Conservation (phyloP, 768 basidiomycete genomes). For the Cyathus striatus region DNA sequence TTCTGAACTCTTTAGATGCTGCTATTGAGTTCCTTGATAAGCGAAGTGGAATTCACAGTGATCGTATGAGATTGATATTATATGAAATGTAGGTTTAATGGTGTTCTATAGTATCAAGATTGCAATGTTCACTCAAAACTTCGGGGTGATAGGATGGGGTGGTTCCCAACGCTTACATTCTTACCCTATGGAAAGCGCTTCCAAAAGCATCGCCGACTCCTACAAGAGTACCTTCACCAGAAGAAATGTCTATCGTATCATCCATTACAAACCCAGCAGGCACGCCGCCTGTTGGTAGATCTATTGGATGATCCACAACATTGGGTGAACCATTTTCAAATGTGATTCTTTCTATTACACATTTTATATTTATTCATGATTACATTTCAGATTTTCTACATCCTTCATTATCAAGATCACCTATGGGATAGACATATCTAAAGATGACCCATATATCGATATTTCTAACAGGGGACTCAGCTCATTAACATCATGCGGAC, state of each 20-base stretch:
- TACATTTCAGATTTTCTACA: slow-evolving; percentile 2
- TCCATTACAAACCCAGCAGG: background rate
- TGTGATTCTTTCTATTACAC: too few species aligned
- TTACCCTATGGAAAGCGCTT: background rate
- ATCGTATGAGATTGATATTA: background rate
- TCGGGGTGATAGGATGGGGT: slow-evolving; percentile 1
- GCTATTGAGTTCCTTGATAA: too few species aligned
- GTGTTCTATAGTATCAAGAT: background rate
- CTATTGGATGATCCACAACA: background rate
- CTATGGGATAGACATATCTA: slow-evolving; percentile 4
- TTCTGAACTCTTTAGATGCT: too few species aligned
- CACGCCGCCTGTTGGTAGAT: background rate
- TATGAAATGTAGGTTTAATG: background rate
- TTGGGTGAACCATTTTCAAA: slow-evolving; percentile 16
- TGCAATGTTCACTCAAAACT: background rate
- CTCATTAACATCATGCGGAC: too few species aligned
- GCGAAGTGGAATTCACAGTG: background rate
- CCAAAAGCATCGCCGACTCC: background rate
- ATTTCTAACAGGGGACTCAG: background rate
- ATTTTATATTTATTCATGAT: too few species aligned
- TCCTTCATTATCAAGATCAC: background rate
- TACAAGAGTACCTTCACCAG: background rate
- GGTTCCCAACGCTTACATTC: background rate
- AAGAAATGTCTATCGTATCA: background rate
- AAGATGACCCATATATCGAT: slow-evolving; percentile 5